A percentile compares a stretch with the other conserved stretches of the same genome.
These are phyloP conservation scores for Pisolithus albus DNA, from an alignment of 768 basidiomycete genomes.

Conservation along the genomic window DNA sequence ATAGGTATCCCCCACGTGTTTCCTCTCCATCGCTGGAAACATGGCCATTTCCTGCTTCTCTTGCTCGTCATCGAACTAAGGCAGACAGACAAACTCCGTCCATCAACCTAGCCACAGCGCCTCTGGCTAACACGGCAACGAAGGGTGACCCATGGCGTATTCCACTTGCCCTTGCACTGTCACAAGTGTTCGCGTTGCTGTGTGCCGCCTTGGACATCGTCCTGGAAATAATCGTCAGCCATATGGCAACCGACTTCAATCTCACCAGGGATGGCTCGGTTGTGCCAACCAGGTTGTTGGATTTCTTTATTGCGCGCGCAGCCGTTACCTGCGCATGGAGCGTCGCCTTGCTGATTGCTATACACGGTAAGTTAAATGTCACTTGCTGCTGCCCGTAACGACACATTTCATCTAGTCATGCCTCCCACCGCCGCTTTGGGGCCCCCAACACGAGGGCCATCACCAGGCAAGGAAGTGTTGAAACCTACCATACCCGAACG, in stretches of 20 bases:
- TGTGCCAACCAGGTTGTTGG: not conserved
- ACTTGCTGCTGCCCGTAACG: constrained; percentile 1
- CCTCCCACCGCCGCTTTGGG: constrained; percentile 10
- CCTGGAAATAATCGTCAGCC: constrained; percentile 6
- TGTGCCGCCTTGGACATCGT: constrained; percentile 18
- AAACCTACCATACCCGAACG: not conserved
- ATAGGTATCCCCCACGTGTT: constrained; percentile 9
- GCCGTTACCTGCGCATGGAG: constrained; percentile 21
- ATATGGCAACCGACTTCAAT: not conserved
- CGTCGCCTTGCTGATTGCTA: constrained; percentile 8
- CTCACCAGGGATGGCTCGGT: not conserved
- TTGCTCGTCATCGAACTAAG: constrained; percentile 10
- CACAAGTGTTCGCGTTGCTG: constrained; percentile 18
- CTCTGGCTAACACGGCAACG: not conserved
- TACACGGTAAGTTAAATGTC: constrained; percentile 18
- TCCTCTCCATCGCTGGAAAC: constrained; percentile 26
- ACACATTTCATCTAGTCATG: constrained; percentile 13
- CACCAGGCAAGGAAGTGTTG: not conserved
- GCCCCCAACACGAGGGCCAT: not conserved
- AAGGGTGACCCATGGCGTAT: constrained; percentile 5
- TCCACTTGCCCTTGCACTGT: constrained; percentile 7
- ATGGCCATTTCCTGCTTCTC: constrained; percentile 28
- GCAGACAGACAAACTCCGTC: not conserved
- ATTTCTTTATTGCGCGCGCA: constrained; percentile 16
- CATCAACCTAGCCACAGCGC: not conserved